Conservation (phyloP, 441 rosid species). For the Arabidopsis hybrid region DNA sequence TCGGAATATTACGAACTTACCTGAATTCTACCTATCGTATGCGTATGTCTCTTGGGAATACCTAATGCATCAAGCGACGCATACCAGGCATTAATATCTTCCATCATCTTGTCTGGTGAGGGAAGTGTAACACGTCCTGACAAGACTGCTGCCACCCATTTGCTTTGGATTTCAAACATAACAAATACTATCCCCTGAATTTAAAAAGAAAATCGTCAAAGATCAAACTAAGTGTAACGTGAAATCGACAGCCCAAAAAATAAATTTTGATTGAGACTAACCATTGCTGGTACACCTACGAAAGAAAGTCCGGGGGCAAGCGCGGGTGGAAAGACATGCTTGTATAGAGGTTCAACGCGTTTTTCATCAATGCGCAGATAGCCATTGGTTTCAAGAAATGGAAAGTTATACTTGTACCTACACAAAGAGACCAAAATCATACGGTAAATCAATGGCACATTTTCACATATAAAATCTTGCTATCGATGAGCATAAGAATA, state of each 20-base stretch:
- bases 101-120: slow-evolving; percentile 64
- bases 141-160: slow-evolving; percentile 74
- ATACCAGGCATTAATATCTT: slow-evolving; percentile 56
- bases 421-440: not conserved
- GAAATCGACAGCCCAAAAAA: not conserved
- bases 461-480: not conserved
- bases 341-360: slow-evolving; percentile 71
- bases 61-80: slow-evolving; percentile 54
- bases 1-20: slow-evolving; percentile 34
- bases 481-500: not conserved
- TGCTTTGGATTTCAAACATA: slow-evolving; percentile 71
- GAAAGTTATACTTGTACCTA: slow-evolving; percentile 74
- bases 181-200: slow-evolving; percentile 57
- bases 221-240: not conserved
- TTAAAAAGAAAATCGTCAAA: not conserved
- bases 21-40: slow-evolving; percentile 46
- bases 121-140: slow-evolving; percentile 71
- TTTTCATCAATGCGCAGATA: slow-evolving; percentile 65
- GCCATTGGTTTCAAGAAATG: slow-evolving; percentile 75
- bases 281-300: slow-evolving; percentile 64
- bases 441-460: not conserved
- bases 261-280: slow-evolving; percentile 18
- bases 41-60: slow-evolving; percentile 66
- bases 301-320: slow-evolving; percentile 77
- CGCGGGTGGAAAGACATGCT: slow-evolving; percentile 72